phyloP scores from a whole-genome alignment of 2,329 filamentous ascomycete genomes.

The Periconia sp. region DNA sequence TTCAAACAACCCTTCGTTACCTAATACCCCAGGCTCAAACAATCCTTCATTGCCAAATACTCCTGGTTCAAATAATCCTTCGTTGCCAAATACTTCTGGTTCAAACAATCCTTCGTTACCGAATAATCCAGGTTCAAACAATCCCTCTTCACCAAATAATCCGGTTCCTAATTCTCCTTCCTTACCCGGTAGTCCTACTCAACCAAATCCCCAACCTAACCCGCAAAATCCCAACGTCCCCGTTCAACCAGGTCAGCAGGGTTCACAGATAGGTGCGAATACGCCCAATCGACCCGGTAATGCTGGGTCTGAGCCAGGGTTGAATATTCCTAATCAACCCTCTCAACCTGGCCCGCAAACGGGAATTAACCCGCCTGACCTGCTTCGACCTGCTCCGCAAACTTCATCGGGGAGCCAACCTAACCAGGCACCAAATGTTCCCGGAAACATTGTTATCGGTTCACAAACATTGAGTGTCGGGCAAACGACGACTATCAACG shows the following conservation, averaged over 20 bases:
- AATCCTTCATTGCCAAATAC: background rate
- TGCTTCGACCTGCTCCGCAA: slow-evolving; percentile 3
- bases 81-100: background rate
- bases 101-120: background rate
- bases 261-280: background rate
- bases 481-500: slow-evolving; percentile 33
- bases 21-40: background rate
- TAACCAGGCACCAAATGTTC: slow-evolving; percentile 8
- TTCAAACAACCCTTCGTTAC: background rate
- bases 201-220: no score
- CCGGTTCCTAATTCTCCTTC: no score
- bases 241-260: background rate
- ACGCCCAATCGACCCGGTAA: background rate
- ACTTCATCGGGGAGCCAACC: background rate
- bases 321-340: slow-evolving; percentile 6
- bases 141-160: background rate
- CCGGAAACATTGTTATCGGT: slow-evolving; percentile 25
- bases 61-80: background rate
- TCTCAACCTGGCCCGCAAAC: background rate
- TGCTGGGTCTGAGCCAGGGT: slow-evolving; percentile 24
- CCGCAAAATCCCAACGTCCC: no score
- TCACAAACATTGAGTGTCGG: slow-evolving; percentile 31
- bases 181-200: no score
- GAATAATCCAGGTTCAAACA: background rate
- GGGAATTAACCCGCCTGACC: slow-evolving; percentile 18